Evolutionary conservation across 1,139 yeast genomes (phyloP).

Genomic region (Yamadazyma atmosphaerica): DNA sequence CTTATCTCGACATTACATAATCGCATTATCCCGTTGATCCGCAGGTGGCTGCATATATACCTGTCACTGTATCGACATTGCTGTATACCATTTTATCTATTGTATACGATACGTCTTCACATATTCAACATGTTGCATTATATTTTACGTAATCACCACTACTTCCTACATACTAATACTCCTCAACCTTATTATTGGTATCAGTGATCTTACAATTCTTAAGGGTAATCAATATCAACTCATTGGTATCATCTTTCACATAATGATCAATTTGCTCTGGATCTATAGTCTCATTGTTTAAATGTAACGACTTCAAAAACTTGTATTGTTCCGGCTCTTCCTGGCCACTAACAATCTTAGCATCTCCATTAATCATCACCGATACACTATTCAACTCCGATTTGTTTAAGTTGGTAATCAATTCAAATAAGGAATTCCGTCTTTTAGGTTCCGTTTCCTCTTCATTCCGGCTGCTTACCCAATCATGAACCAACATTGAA

Average conservation of each 20-base stretch:
- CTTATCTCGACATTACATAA: no score
- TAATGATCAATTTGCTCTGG: conserved; percentile 57
- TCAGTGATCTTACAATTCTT: conserved; percentile 80
- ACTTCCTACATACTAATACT: conserved; percentile 28
- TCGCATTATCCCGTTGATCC: no score
- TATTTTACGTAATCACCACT: no score
- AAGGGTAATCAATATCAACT: conserved; percentile 64
- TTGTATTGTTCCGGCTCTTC: conserved; percentile 37
- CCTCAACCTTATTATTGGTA: conserved; percentile 62
- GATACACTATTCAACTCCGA: conserved; percentile 74
- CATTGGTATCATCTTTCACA: conserved; percentile 55
- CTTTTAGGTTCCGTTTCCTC: conserved; percentile 24
- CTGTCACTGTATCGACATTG: no score
- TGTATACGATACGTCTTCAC: no score
- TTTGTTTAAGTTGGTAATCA: conserved; percentile 72
- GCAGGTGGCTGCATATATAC: no score
- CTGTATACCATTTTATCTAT: no score
- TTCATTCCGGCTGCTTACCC: conserved; percentile 61
- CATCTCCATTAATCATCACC: conserved; percentile 75
- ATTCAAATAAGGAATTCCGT: conserved; percentile 53
- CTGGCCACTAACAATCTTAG: conserved; percentile 47
- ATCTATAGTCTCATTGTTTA: conserved; percentile 68
- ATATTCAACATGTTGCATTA: no score
- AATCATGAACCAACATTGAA: conserved; percentile 80
- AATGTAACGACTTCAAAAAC: conserved; percentile 58